phyloP scores from a whole-genome alignment of 2,329 filamentous ascomycete species.

The Calonectria hongkongensis region DNA sequence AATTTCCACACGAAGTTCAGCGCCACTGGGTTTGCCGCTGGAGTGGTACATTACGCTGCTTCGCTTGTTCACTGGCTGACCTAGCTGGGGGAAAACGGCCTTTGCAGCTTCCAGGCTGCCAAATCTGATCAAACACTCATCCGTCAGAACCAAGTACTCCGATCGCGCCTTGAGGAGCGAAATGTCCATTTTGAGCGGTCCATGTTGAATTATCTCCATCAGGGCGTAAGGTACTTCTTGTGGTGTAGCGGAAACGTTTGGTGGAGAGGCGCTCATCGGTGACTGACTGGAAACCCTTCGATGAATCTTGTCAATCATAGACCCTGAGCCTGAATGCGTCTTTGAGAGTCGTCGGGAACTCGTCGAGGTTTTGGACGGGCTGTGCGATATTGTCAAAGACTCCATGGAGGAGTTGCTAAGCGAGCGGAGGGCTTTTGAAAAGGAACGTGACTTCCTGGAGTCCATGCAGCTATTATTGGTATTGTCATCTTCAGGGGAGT shows the following conservation, averaged over 20 bases:
- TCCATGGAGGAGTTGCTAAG: slow-evolving; percentile 65
- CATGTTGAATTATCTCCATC: slow-evolving; percentile 66
- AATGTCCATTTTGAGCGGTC: slow-evolving; percentile 69
- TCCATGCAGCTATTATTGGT: slow-evolving; percentile 50
- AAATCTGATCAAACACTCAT: slow-evolving; percentile 71
- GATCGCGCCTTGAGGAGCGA: slow-evolving; percentile 69
- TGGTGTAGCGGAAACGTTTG: slow-evolving; percentile 55
- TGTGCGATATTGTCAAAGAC: slow-evolving; percentile 57
- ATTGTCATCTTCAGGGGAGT: slow-evolving; percentile 44
- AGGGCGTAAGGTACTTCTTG: slow-evolving; percentile 58
- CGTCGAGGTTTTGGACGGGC: slow-evolving; percentile 56
- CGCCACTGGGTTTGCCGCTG: slow-evolving; percentile 56
- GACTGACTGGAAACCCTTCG: slow-evolving; percentile 64
- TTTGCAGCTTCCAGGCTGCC: slow-evolving; percentile 68
- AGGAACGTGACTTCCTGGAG: slow-evolving; percentile 59
- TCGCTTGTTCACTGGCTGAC: slow-evolving; percentile 53
- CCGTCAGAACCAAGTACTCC: slow-evolving; percentile 72
- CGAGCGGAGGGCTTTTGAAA: slow-evolving; percentile 62
- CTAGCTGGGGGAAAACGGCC: slow-evolving; percentile 68
- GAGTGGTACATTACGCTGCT: slow-evolving; percentile 48
- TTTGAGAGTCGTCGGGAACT: slow-evolving; percentile 62
- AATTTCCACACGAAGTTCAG: slow-evolving; percentile 66
- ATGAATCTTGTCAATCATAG: slow-evolving; percentile 65
- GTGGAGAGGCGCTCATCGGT: slow-evolving; percentile 55
- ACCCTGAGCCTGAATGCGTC: slow-evolving; percentile 61